Percentiles rank a stretch among this genome's conserved stretches.
Conservation (phyloP, 2,329 filamentous ascomycete genomes). For the Penicillium glabrum region DNA sequence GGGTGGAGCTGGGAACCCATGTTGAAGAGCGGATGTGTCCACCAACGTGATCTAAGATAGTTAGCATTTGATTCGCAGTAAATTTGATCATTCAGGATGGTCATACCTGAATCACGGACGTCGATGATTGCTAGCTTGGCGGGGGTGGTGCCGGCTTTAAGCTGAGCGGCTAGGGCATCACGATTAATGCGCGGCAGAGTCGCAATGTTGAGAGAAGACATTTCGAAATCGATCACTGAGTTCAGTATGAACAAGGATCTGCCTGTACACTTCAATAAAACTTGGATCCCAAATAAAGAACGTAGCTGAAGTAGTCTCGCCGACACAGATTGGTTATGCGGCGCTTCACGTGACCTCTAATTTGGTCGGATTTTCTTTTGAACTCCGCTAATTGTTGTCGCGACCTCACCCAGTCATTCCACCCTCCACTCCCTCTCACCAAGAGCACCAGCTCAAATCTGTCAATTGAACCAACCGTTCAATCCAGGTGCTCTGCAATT, state of each 20-base stretch:
- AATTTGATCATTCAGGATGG: neutral
- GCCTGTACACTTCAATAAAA: neutral
- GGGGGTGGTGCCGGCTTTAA: constrained; percentile 54
- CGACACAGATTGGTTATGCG: neutral
- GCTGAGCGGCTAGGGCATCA: constrained; percentile 64
- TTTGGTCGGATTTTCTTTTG: constrained; percentile 23
- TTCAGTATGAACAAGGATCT: neutral
- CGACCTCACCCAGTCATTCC: constrained; percentile 4
- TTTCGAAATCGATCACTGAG: neutral
- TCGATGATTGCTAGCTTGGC: constrained; percentile 72
- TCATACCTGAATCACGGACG: constrained; percentile 75
- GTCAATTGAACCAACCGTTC: constrained; percentile 1
- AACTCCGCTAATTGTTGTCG: constrained; percentile 2
- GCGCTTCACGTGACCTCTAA: constrained; percentile 25
- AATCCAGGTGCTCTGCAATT: constrained; percentile 1
- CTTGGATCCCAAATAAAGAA: neutral
- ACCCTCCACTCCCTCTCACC: constrained; percentile 2
- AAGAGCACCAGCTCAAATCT: neutral
- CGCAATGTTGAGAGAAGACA: constrained; percentile 61
- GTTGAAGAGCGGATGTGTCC: constrained; percentile 79
- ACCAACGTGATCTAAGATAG: constrained; percentile 72
- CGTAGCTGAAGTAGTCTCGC: neutral
- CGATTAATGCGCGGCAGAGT: constrained; percentile 67
- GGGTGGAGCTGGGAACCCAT: constrained; percentile 70
- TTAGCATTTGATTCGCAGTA: neutral